These are phyloP conservation scores for Paramecium pentaurelia DNA, from an alignment of 73 alveolate species.

Conservation along the genomic window DNA sequence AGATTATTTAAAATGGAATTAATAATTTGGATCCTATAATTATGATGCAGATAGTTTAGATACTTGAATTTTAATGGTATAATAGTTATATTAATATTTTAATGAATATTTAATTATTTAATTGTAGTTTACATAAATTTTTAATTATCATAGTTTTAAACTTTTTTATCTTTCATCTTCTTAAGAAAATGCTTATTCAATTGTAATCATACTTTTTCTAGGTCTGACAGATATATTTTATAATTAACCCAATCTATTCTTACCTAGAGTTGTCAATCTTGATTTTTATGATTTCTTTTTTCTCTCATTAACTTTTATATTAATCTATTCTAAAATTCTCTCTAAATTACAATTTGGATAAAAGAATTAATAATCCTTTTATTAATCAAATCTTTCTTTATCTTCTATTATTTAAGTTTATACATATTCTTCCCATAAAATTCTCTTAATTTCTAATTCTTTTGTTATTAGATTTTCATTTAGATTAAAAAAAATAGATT, in stretches of 20 bases:
- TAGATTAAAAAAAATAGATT: background rate
- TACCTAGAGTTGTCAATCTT: background rate
- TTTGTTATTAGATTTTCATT: background rate
- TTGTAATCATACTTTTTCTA: background rate
- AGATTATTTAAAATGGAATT: conserved; percentile 90
- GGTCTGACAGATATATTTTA: background rate
- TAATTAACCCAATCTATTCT: background rate
- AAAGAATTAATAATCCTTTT: background rate
- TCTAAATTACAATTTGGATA: background rate
- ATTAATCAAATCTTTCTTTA: background rate
- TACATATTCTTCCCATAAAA: background rate
- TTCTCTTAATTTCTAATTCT: background rate
- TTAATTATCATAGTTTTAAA: background rate
- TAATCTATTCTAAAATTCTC: background rate
- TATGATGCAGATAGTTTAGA: conserved; percentile 71
- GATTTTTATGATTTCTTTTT: background rate
- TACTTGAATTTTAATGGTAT: conserved; percentile 42
- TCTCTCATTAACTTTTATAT: background rate
- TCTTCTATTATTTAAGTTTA: background rate
- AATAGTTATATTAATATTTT: too few relatives aligned
- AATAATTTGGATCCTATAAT: conserved; percentile 83
- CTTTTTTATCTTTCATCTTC: background rate
- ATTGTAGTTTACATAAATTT: background rate
- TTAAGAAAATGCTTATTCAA: background rate
- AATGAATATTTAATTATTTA: too few relatives aligned